Evolutionary conservation across 306 rosid species (phyloP).

Genomic region (Pyrus betulifolia): DNA sequence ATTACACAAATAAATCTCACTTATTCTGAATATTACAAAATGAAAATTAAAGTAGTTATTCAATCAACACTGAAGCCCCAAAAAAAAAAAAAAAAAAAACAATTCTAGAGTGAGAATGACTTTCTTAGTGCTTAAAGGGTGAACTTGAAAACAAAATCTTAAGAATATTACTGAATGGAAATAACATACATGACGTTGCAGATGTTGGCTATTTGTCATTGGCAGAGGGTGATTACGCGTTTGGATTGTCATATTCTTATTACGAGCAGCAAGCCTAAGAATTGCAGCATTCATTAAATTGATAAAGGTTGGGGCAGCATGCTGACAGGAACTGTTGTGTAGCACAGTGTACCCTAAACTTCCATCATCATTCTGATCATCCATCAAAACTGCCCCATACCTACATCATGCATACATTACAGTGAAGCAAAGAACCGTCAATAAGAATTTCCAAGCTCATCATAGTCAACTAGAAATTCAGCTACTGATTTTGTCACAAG

Average conservation of each 20-base stretch:
- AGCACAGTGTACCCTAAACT: conserved; percentile 89
- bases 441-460: background rate
- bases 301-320: conserved; percentile 91
- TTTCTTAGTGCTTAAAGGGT: background rate
- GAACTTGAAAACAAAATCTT: background rate
- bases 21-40: background rate
- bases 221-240: conserved; percentile 95
- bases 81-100: background rate
- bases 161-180: background rate
- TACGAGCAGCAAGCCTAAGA: conserved; percentile 59
- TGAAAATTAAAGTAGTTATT: background rate
- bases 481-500: background rate
- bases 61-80: background rate
- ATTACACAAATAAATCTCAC: background rate
- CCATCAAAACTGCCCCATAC: conserved; percentile 94
- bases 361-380: conserved; percentile 67
- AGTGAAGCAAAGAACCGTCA: background rate
- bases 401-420: conserved; percentile 33
- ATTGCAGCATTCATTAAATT: conserved; percentile 89
- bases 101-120: background rate
- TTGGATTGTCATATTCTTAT: conserved; percentile 65
- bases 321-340: conserved; percentile 91
- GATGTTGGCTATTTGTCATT: conserved; percentile 75
- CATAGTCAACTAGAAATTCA: background rate
- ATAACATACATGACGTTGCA: conserved; percentile 73